phyloP scores from a whole-genome alignment of 345 rosid species.

The Turnera subulata region DNA sequence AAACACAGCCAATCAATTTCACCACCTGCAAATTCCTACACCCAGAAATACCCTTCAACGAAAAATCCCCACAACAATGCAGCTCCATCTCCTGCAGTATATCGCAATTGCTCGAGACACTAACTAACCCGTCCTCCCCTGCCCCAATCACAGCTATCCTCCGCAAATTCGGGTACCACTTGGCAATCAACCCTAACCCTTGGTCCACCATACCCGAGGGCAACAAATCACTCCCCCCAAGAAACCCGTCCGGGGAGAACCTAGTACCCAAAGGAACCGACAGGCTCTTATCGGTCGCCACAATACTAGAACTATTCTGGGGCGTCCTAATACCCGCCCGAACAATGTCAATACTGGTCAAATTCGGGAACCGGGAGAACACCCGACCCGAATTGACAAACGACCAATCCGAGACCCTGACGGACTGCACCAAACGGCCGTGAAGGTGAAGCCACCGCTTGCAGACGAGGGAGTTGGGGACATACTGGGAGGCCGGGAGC shows the following conservation, averaged over 20 bases:
- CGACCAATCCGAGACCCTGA: slow-evolving; percentile 66
- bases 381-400: slow-evolving; percentile 66
- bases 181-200: slow-evolving; percentile 52
- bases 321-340: slow-evolving; percentile 49
- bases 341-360: slow-evolving; percentile 55
- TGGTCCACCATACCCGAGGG: slow-evolving; percentile 39
- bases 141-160: slow-evolving; percentile 60
- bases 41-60: slow-evolving; percentile 70
- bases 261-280: slow-evolving; percentile 46
- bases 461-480: slow-evolving; percentile 63
- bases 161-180: slow-evolving; percentile 62
- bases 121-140: slow-evolving; percentile 67
- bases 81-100: slow-evolving; percentile 81
- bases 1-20: slow-evolving; percentile 62
- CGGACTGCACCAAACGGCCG: slow-evolving; percentile 61
- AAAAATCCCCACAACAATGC: slow-evolving; percentile 62
- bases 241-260: slow-evolving; percentile 27
- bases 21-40: slow-evolving; percentile 80
- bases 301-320: slow-evolving; percentile 44
- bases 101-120: slow-evolving; percentile 56
- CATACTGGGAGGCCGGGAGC: slow-evolving; percentile 51
- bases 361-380: slow-evolving; percentile 61
- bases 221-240: slow-evolving; percentile 25
- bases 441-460: slow-evolving; percentile 82
- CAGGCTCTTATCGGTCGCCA: slow-evolving; percentile 37